Conservation (phyloP, 371 early-diverging fungal genomes). For the Polyrhizophydium stewartii region DNA sequence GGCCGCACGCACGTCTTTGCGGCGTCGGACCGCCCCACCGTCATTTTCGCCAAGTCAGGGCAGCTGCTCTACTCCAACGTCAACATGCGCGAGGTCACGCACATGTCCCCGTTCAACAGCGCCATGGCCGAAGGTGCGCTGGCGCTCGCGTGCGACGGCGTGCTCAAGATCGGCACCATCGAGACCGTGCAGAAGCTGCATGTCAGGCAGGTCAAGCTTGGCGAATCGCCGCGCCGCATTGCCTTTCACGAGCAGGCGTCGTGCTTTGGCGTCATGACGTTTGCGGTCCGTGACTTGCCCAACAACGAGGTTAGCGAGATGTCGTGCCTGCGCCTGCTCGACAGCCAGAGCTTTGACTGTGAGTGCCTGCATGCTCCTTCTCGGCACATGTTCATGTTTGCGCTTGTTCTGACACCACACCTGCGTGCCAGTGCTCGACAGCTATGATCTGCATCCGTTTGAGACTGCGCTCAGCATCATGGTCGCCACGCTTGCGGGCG, state of each 20-base stretch:
- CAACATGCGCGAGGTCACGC: conserved; percentile 56
- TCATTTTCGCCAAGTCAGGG: conserved; percentile 57
- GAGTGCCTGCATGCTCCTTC: background rate
- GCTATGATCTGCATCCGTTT: conserved; percentile 26
- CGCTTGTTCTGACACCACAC: too few relatives aligned
- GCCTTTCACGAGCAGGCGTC: conserved; percentile 49
- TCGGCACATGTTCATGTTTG: too few relatives aligned
- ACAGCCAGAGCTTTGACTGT: conserved; percentile 72
- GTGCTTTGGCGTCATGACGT: conserved; percentile 58
- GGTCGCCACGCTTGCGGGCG: conserved; percentile 23
- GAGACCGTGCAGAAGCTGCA: conserved; percentile 82
- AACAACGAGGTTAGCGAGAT: conserved; percentile 41
- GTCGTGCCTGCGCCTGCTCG: conserved; percentile 55
- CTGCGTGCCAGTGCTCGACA: conserved; percentile 39
- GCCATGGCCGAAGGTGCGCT: conserved; percentile 53
- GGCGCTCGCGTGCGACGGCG: conserved; percentile 55
- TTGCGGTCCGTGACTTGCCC: conserved; percentile 23
- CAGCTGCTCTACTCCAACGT: conserved; percentile 74
- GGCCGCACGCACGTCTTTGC: conserved; percentile 67
- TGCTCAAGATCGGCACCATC: conserved; percentile 65
- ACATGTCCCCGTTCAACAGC: conserved; percentile 57
- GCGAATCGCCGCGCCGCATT: conserved; percentile 69
- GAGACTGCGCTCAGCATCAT: conserved; percentile 47
- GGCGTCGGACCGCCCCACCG: conserved; percentile 77
- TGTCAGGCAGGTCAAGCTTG: conserved; percentile 60